Conservation (phyloP, 179 eudicot species). For the Drosera spatulata region DNA sequence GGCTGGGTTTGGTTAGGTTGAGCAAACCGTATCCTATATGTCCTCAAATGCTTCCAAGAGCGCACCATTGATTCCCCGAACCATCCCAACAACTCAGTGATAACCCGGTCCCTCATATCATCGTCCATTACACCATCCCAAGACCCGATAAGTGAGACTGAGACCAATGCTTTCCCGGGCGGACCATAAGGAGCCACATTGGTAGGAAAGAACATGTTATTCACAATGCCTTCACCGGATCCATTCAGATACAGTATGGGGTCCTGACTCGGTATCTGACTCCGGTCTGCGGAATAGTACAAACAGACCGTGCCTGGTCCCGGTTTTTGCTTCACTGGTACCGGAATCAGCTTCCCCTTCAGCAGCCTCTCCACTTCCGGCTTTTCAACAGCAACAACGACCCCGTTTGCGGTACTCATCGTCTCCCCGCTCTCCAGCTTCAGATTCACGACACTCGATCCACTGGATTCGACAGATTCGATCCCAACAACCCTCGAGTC, state of each 20-base stretch:
- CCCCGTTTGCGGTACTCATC: slow-evolving; percentile 44
- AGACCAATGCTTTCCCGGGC: slow-evolving; percentile 59
- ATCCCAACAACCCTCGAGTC: slow-evolving; percentile 47
- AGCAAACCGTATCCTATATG: slow-evolving; percentile 59
- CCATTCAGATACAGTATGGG: slow-evolving; percentile 77
- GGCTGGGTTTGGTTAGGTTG: slow-evolving; percentile 96
- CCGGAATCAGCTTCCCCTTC: slow-evolving; percentile 25
- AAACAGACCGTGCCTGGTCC: slow-evolving; percentile 72
- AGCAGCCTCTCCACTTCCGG: slow-evolving; percentile 58
- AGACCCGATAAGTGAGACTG: slow-evolving; percentile 69
- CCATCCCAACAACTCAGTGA: slow-evolving; percentile 63
- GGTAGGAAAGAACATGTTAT: slow-evolving; percentile 89
- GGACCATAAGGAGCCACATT: slow-evolving; percentile 81
- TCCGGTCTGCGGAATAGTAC: slow-evolving; percentile 48
- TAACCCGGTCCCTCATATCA: slow-evolving; percentile 40
- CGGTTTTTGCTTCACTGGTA: slow-evolving; percentile 18
- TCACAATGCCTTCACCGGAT: slow-evolving; percentile 78
- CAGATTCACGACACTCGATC: slow-evolving; percentile 15
- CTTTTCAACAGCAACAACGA: slow-evolving; percentile 76
- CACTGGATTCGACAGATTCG: slow-evolving; percentile 9
- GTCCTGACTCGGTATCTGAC: slow-evolving; percentile 38
- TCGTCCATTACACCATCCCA: slow-evolving; percentile 41
- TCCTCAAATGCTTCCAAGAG: slow-evolving; percentile 67
- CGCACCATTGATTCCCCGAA: slow-evolving; percentile 48
- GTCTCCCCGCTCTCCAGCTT: slow-evolving; percentile 50